A percentile compares a stretch with the other conserved stretches of the same genome.
phyloP scores from a whole-genome alignment of 305 asterid genomes.

The Fraxinus velutina region DNA sequence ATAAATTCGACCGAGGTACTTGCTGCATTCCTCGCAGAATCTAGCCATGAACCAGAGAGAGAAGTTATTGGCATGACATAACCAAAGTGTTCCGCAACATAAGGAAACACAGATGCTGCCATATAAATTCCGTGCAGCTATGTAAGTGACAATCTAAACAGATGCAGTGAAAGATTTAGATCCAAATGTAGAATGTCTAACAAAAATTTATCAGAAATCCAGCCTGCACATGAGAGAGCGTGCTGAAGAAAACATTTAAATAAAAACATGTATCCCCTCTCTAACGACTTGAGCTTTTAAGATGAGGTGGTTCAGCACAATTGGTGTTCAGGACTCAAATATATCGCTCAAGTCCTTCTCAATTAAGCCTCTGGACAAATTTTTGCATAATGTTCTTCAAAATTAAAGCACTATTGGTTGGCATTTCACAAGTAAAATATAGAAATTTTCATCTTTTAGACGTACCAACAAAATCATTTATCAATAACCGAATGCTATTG shows the following conservation, averaged over 20 bases:
- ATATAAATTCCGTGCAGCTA: not conserved
- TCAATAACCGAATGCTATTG: not conserved
- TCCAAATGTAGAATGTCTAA: not conserved
- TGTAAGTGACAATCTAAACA: not conserved
- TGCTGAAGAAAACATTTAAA: not conserved
- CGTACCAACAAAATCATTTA: constrained; percentile 5
- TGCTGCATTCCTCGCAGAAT: not conserved
- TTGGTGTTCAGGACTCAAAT: not conserved
- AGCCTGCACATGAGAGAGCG: not conserved
- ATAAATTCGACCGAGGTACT: not conserved
- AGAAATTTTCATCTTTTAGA: not conserved
- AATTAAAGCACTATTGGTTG: not conserved
- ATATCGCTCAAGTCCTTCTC: not conserved
- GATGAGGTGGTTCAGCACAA: not conserved
- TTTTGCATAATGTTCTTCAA: not conserved
- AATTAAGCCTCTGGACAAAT: constrained; percentile 8
- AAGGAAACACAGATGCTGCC: not conserved
- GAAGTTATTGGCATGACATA: not conserved
- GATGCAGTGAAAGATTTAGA: not conserved
- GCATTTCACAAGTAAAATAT: not conserved
- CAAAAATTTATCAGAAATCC: not conserved
- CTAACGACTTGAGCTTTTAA: not conserved
- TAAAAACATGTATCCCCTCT: not conserved
- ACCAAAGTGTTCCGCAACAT: not conserved
- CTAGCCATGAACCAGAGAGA: not conserved